Evolutionary conservation across 2,329 filamentous ascomycete genomes (phyloP).

Genomic region (Fusarium sp.): DNA sequence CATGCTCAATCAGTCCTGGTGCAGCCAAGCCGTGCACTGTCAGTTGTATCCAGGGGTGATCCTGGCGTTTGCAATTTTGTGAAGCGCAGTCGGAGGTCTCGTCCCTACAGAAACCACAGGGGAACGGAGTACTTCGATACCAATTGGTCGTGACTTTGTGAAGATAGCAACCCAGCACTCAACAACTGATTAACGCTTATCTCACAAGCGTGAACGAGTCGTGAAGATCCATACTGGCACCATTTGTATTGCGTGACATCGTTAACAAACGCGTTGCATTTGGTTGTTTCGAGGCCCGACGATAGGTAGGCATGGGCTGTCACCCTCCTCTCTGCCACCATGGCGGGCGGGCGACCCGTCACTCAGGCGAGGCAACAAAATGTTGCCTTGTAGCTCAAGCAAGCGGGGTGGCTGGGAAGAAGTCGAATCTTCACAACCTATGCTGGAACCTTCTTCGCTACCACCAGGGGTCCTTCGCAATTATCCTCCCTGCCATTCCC

Average conservation of each 20-base stretch:
- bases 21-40: neutral
- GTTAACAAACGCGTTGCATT: neutral
- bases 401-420: neutral
- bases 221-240: neutral
- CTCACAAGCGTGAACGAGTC: neutral
- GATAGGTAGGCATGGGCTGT: neutral
- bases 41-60: neutral
- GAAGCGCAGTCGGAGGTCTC: neutral
- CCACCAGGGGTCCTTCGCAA: neutral
- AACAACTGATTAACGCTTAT: neutral
- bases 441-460: neutral
- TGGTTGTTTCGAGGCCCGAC: neutral
- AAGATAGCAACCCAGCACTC: neutral
- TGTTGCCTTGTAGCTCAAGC: neutral
- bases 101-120: neutral
- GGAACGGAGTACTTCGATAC: neutral
- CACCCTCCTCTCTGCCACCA: neutral
- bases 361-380: neutral
- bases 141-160: neutral
- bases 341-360: constrained; percentile 1
- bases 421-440: neutral
- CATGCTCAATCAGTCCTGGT: neutral
- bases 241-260: neutral
- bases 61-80: neutral
- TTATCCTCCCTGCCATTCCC: neutral